Percentiles rank a stretch among this genome's conserved stretches.
These are phyloP conservation scores for Grosmannia serpens DNA, from an alignment of 2,329 filamentous ascomycete species.

Conservation along the genomic window DNA sequence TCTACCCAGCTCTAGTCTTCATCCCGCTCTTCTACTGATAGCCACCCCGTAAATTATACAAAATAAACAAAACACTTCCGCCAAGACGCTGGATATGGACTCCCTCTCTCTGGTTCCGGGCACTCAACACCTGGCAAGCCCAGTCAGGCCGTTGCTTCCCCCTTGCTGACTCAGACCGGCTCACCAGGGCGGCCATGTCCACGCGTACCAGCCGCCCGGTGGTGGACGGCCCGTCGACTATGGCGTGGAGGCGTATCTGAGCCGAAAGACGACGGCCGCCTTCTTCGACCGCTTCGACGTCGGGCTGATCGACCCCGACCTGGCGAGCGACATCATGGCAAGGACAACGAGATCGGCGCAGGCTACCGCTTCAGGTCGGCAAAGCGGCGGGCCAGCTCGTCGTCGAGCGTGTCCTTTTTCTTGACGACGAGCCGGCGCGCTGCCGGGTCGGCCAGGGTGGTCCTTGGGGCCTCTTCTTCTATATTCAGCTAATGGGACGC, in stretches of 20 bases:
- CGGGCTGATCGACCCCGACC: background rate
- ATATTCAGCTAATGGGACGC: background rate
- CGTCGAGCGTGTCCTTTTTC: conserved; percentile 46
- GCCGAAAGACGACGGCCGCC: background rate
- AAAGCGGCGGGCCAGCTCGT: conserved; percentile 79
- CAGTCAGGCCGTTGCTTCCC: background rate
- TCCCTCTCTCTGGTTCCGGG: too few relatives aligned
- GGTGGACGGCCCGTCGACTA: background rate
- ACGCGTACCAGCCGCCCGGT: background rate
- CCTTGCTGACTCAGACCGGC: background rate
- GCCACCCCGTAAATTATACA: background rate
- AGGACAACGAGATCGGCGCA: background rate
- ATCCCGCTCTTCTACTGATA: background rate
- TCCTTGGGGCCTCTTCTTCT: background rate
- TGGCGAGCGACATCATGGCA: background rate
- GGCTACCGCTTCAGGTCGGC: conserved; percentile 63
- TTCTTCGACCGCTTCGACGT: background rate
- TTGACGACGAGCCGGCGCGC: conserved; percentile 20
- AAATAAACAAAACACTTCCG: background rate
- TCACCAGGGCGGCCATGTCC: background rate
- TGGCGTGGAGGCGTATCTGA: background rate
- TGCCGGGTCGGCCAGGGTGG: conserved; percentile 15
- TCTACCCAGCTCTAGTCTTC: background rate
- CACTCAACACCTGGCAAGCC: background rate
- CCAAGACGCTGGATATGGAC: background rate